Conservation (phyloP, 2,329 filamentous ascomycete genomes). For the Fusarium acutatum region DNA sequence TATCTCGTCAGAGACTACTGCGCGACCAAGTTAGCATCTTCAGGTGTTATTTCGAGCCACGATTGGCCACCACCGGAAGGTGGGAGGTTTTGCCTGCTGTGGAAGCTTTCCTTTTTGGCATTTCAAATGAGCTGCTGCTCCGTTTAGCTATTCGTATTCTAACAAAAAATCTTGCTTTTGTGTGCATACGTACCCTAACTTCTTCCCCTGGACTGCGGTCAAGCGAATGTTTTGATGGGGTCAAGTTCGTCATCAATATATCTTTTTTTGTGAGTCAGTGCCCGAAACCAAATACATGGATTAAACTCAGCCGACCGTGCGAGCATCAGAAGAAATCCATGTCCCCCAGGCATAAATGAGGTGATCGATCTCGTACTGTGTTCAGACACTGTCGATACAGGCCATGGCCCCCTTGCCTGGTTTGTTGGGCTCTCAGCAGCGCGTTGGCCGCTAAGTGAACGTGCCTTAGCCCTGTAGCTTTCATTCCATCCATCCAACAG, state of each 20-base stretch:
- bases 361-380: slow-evolving; percentile 36
- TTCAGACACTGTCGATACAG: slow-evolving; percentile 29
- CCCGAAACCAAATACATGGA: slow-evolving; percentile 19
- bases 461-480: slow-evolving; percentile 20
- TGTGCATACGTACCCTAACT: slow-evolving; percentile 10
- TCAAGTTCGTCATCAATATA: slow-evolving; percentile 31
- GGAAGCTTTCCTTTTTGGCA: background rate
- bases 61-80: slow-evolving; percentile 26
- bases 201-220: background rate
- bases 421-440: slow-evolving; percentile 20
- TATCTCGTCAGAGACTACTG: slow-evolving; percentile 37
- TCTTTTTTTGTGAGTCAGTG: slow-evolving; percentile 23
- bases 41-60: slow-evolving; percentile 21
- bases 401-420: slow-evolving; percentile 19
- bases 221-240: slow-evolving; percentile 25
- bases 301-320: slow-evolving; percentile 24
- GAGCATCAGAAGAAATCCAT: slow-evolving; percentile 27
- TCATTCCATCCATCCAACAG: slow-evolving; percentile 28
- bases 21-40: slow-evolving; percentile 33
- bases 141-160: background rate
- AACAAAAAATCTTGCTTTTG: background rate
- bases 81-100: slow-evolving; percentile 15
- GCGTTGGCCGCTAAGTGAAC: slow-evolving; percentile 28
- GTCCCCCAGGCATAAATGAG: slow-evolving; percentile 26
- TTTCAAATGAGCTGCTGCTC: background rate